Base-by-base conservation (phyloP, 2,329 filamentous ascomycete species). In the Parascedosporium putredinis region DNA sequence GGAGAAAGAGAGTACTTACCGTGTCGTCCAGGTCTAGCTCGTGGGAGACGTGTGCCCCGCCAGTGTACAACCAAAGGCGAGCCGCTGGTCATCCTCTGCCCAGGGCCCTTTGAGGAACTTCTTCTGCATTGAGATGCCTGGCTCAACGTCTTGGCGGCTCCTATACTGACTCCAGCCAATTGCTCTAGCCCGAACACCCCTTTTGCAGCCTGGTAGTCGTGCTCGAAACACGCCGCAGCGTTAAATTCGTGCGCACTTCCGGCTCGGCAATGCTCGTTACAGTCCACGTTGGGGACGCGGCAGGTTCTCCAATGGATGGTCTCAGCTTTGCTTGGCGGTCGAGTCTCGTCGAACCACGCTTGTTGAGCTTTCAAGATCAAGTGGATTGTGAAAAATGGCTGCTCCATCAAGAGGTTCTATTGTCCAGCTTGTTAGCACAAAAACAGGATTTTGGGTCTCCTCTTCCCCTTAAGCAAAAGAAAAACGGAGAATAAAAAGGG, bases 311-410 rank as follows among this genome's bases (percentile, higher is more conserved):
- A 42, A 20, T 42, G 38, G n/a, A 42, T 42, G 16, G 14, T 22
- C 10, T 20, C 4, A 14, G 38, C 23, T 3, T 51, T 45, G 9
- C 20, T 9, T 27, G 58, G 54, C 16, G 48, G 16, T 12, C 43
- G 14, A 45, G 49, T 54, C 10, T 51, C 54, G 3, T 47, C 9
- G 45, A 58, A 58, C 4, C 50, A 54, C 0, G 40, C 5, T 18
- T 50, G 42, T n/a, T 50, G 42, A 22, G 42, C 49, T 10, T 23
- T 16, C 29, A 50, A 34, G 24, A 46, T 5, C 25, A 46, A 6
- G 24, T 46, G 27, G 9, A 46, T 40, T 9, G 29, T 46, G 42
- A 47, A 29, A 10, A 24, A 46, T 9, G 29, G 29, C 10, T 33
- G 20, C 22, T 18, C 9, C 10, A 49, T 18, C 3, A 49, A 16